Percentiles rank a stretch among this genome's conserved stretches.
Evolutionary conservation across 2,329 filamentous ascomycete genomes (phyloP).

Genomic region (Fusarium newnesense): DNA sequence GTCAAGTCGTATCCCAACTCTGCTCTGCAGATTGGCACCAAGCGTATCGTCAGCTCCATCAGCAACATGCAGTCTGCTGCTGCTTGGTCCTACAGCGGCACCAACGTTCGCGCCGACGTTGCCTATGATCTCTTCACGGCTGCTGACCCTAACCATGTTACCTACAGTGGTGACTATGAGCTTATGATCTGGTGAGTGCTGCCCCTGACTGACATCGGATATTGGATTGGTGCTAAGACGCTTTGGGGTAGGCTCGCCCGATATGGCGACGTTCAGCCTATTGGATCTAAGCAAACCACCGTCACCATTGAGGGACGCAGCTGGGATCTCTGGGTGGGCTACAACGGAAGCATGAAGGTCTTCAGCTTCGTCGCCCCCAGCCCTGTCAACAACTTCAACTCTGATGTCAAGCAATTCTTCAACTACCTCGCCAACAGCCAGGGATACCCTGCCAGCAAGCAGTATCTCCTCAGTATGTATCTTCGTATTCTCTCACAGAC

Average conservation of each 20-base stretch:
- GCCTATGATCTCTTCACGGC: conserved; percentile 24
- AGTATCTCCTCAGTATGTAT: conserved; percentile 19
- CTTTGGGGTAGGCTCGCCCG: background rate
- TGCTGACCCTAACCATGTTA: conserved; percentile 2
- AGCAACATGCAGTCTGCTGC: conserved; percentile 21
- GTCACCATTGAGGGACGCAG: conserved; percentile 12
- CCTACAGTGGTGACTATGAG: conserved; percentile 16
- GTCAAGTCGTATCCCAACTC: conserved; percentile 19
- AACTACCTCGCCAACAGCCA: conserved; percentile 20
- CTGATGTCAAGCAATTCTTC: conserved; percentile 22
- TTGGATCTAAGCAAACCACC: conserved; percentile 1
- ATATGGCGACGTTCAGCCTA: conserved; percentile 5
- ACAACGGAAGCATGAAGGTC: conserved; percentile 20
- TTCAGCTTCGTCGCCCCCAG: conserved; percentile 10
- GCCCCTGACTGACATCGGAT: background rate
- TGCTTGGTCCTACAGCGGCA: conserved; percentile 19
- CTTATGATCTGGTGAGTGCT: conserved; percentile 18
- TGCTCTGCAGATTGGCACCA: conserved; percentile 4
- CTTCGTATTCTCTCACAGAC: rapidly evolving
- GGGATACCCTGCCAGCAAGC: conserved; percentile 1
- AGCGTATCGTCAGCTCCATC: conserved; percentile 11
- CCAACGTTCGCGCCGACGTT: conserved; percentile 14
- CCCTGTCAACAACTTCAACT: conserved; percentile 18
- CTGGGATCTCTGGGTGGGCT: conserved; percentile 13
- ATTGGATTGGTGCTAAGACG: background rate